Conservation (phyloP, 495 filamentous ascomycete genomes). For the Pseudomonodictys pantanalensis region DNA sequence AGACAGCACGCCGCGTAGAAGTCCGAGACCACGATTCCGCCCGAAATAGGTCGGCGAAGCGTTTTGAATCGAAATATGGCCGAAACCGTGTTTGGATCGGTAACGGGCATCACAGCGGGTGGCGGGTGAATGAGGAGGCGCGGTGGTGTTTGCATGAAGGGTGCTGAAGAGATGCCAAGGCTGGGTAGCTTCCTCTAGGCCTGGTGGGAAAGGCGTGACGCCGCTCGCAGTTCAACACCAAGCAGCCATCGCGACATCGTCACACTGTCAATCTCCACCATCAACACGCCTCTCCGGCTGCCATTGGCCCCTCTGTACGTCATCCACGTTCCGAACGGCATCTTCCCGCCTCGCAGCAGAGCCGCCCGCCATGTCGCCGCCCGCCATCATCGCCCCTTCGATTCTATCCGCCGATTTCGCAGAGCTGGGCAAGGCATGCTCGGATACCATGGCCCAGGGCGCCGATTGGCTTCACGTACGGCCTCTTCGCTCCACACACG, state of each 20-base stretch:
- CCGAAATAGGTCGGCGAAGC: not conserved
- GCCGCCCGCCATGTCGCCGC: constrained; percentile 64
- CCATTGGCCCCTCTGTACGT: constrained; percentile 15
- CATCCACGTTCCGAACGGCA: not conserved
- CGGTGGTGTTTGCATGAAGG: constrained; percentile 14
- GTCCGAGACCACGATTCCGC: not conserved
- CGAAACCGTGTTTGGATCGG: not conserved
- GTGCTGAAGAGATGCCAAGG: constrained; percentile 9
- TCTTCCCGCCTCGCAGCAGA: constrained; percentile 18
- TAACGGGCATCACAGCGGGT: not conserved
- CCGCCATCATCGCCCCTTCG: constrained; percentile 92
- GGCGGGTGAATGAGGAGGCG: constrained; percentile 10
- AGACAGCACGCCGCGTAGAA: too few species aligned
- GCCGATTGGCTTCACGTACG: constrained; percentile 84
- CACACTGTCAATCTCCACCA: constrained; percentile 16
- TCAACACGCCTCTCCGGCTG: not conserved
- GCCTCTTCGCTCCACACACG: constrained; percentile 5
- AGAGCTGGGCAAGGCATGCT: constrained; percentile 78
- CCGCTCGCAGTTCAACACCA: constrained; percentile 21
- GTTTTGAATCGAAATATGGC: not conserved
- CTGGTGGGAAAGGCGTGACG: not conserved
- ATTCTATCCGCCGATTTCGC: constrained; percentile 97
- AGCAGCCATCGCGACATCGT: constrained; percentile 17
- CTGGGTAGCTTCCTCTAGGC: too few species aligned
- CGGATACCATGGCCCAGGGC: constrained; percentile 72